Conservation (phyloP, 1,139 yeast species). For the Scheffersomyces illinoinensis region DNA sequence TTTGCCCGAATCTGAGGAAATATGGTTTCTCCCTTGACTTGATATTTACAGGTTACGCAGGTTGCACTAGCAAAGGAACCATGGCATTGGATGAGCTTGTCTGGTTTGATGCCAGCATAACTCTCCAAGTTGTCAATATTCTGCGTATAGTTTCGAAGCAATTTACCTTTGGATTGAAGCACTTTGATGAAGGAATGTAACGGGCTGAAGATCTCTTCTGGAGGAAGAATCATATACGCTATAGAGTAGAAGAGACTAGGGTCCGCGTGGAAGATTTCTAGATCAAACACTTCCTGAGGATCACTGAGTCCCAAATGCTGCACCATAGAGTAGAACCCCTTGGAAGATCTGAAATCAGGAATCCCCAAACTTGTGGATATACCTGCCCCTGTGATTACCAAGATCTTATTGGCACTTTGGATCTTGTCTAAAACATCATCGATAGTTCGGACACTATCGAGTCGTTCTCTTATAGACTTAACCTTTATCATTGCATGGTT, state of each 20-base stretch:
- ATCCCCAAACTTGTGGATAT: constrained; percentile 91
- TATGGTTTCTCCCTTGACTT: constrained; percentile 67
- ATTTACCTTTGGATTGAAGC: constrained; percentile 74
- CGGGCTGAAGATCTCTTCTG: constrained; percentile 72
- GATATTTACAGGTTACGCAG: constrained; percentile 75
- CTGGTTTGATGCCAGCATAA: constrained; percentile 72
- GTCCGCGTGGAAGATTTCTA: constrained; percentile 69
- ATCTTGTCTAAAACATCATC: constrained; percentile 63
- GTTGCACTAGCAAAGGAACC: constrained; percentile 94
- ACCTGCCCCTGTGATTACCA: constrained; percentile 95
- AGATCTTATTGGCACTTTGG: constrained; percentile 55
- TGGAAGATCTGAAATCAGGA: constrained; percentile 90
- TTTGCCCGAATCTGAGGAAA: constrained; percentile 60
- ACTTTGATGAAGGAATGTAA: constrained; percentile 80
- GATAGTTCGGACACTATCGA: constrained; percentile 53
- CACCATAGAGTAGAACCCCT: constrained; percentile 81
- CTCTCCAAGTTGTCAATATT: constrained; percentile 91
- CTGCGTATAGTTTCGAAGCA: constrained; percentile 88
- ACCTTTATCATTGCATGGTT: constrained; percentile 66
- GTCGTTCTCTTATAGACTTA: constrained; percentile 50
- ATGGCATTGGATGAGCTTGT: constrained; percentile 86
- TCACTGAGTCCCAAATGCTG: constrained; percentile 70
- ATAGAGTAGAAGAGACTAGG: constrained; percentile 84
- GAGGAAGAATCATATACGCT: constrained; percentile 87
- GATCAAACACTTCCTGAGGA: constrained; percentile 93